Conservation (phyloP, 2,329 filamentous ascomycete genomes). For the Monascus ruber region DNA sequence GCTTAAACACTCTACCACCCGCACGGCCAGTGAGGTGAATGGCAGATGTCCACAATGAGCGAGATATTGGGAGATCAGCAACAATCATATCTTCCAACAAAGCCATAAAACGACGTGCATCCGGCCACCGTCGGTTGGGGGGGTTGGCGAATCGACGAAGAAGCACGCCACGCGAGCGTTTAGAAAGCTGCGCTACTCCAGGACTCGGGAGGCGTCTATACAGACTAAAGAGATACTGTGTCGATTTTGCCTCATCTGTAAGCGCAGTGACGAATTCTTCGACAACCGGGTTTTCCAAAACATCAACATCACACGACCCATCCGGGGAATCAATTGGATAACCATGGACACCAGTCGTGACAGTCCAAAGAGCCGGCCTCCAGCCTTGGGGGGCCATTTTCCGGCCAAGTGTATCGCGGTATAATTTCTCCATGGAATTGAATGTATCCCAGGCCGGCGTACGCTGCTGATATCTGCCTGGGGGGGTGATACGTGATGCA, state of each 20-base stretch:
- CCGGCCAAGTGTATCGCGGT: constrained; percentile 10
- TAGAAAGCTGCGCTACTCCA: constrained; percentile 40
- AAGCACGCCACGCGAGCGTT: constrained; percentile 48
- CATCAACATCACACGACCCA: constrained; percentile 6
- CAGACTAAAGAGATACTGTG: constrained; percentile 40
- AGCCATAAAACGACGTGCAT: constrained; percentile 71
- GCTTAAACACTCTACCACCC: constrained; percentile 45
- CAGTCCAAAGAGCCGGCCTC: no score
- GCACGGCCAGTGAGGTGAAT: constrained; percentile 69
- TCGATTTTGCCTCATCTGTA: constrained; percentile 32
- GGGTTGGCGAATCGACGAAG: constrained; percentile 56
- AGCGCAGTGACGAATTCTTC: constrained; percentile 32
- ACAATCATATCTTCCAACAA: constrained; percentile 73
- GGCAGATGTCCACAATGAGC: constrained; percentile 70
- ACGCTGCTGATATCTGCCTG: constrained; percentile 3
- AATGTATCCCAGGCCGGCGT: constrained; percentile 10
- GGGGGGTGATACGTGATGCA: not conserved
- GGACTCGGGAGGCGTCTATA: constrained; percentile 45
- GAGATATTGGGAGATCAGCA: constrained; percentile 56
- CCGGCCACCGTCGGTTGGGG: constrained; percentile 20
- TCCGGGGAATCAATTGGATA: no score
- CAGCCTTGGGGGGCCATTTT: constrained; percentile 1
- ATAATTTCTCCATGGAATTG: constrained; percentile 13
- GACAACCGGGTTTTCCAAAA: constrained; percentile 24
- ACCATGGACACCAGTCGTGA: no score